Percentiles rank a stretch among this genome's conserved stretches.
Conservation (phyloP, 164 flowering plant genomes). For the Houttuynia cordata region DNA sequence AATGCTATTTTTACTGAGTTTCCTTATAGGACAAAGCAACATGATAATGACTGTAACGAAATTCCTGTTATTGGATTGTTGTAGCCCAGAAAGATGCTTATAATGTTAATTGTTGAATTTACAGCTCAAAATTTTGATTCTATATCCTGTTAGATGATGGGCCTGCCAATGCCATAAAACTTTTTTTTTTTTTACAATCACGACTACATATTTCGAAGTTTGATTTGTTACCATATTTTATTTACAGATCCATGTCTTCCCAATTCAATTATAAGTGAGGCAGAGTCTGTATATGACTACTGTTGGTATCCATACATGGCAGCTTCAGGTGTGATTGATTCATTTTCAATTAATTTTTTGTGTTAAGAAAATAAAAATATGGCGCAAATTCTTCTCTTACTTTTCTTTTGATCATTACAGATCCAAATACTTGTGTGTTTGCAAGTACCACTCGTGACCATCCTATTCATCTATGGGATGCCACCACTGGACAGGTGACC, state of each 20-base stretch:
- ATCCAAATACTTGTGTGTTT: constrained; percentile 74
- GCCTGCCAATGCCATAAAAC: not conserved
- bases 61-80: too few relatives aligned
- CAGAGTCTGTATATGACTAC: constrained; percentile 86
- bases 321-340: constrained; percentile 63
- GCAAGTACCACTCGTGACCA: constrained; percentile 91
- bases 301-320: constrained; percentile 98
- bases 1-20: too few relatives aligned
- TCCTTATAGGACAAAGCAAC: too few relatives aligned
- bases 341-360: too few relatives aligned
- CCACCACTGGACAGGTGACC: constrained; percentile 69
- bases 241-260: constrained; percentile 71
- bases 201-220: too few relatives aligned
- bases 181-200: too few relatives aligned
- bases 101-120: not conserved
- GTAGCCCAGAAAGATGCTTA: too few relatives aligned
- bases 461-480: constrained; percentile 99
- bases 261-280: constrained; percentile 53
- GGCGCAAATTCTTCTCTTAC: not conserved
- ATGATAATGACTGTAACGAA: too few relatives aligned
- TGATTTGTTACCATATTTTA: too few relatives aligned
- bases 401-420: constrained; percentile 25
- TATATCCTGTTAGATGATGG: not conserved
- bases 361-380: too few relatives aligned
- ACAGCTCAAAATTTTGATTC: not conserved